Conservation (phyloP, 495 filamentous ascomycete species). For the Thozetella sp. region DNA sequence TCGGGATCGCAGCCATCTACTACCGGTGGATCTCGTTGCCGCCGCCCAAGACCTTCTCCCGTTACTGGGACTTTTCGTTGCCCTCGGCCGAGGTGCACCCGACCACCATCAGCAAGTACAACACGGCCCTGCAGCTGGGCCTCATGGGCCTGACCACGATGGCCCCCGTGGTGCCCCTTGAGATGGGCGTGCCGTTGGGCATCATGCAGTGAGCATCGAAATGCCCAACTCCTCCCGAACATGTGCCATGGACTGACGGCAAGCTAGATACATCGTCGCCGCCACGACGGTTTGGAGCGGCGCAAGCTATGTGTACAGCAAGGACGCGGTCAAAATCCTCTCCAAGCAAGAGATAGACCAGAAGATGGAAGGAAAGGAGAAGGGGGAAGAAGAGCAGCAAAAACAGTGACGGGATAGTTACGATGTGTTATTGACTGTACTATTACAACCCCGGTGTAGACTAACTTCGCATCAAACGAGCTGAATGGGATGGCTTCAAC, state of each 20-base stretch:
- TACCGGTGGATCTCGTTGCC: conserved; percentile 94
- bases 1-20: conserved; percentile 89
- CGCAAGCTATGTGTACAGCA: conserved; percentile 78
- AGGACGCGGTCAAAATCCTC: conserved; percentile 80
- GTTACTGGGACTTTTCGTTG: conserved; percentile 98
- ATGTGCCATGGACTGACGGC: conserved; percentile 3
- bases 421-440: too few relatives aligned
- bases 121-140: conserved; percentile 79
- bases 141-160: conserved; percentile 78
- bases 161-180: conserved; percentile 64
- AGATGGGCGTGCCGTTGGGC: conserved; percentile 58
- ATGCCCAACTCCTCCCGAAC: conserved; percentile 7
- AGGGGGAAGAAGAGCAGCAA: conserved; percentile 17
- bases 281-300: conserved; percentile 85
- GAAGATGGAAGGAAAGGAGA: conserved; percentile 15
- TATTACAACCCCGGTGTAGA: too few relatives aligned
- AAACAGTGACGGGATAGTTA: too few relatives aligned
- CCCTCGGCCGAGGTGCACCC: conserved; percentile 92
- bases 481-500: too few relatives aligned
- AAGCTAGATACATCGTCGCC: conserved; percentile 69
- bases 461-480: too few relatives aligned
- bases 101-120: conserved; percentile 88
- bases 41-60: conserved; percentile 82
- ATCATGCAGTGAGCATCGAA: conserved; percentile 69
- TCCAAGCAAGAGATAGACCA: conserved; percentile 36